phyloP scores from a whole-genome alignment of 148 eudicot species.

The Chenopodium formosanum region DNA sequence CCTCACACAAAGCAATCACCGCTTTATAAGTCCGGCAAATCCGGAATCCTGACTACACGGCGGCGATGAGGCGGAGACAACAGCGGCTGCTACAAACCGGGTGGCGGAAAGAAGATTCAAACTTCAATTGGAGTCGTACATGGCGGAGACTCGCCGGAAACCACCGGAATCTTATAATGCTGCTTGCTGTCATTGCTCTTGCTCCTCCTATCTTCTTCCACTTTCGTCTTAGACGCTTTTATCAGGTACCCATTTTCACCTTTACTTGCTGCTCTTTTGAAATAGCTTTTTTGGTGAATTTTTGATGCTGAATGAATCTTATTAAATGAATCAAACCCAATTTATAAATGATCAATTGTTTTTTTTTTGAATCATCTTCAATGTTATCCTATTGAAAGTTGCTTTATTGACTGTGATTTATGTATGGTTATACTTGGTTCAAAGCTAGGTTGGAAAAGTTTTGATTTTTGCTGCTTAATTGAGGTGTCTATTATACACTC shows the following conservation, averaged over 20 bases:
- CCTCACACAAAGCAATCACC: neutral
- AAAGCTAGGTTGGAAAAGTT: too few species aligned
- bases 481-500: too few species aligned
- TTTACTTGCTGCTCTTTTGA: neutral
- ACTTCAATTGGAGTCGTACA: constrained; percentile 14
- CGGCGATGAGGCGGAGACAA: constrained; percentile 36
- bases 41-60: too few species aligned
- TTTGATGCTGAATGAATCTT: neutral
- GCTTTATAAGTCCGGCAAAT: neutral
- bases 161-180: constrained; percentile 38
- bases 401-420: neutral
- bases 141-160: constrained; percentile 31
- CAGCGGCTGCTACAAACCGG: constrained; percentile 15
- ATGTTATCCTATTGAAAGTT: neutral
- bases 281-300: neutral
- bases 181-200: constrained; percentile 39
- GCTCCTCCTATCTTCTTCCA: constrained; percentile 44
- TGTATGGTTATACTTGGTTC: neutral
- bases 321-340: neutral
- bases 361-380: neutral
- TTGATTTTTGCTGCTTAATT: too few species aligned
- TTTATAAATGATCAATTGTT: neutral
- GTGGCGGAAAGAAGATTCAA: constrained; percentile 14
- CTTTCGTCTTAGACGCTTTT: constrained; percentile 32
- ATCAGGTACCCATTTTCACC: constrained; percentile 24